Conservation (phyloP, 106 monocot genomes). For the Allium fistulosum region DNA sequence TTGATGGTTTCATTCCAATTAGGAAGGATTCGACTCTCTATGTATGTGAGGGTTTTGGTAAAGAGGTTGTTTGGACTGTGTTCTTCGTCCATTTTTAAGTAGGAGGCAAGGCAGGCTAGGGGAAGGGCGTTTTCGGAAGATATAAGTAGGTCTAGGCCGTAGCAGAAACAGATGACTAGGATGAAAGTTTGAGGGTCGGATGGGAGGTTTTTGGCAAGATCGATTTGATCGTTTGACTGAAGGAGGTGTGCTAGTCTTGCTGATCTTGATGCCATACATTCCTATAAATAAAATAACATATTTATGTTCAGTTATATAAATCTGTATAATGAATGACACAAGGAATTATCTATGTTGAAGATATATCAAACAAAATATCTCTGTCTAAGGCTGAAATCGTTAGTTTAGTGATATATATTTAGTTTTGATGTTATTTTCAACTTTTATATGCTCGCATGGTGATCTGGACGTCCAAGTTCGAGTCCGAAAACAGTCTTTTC, state of each 20-base stretch:
- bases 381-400: too few relatives aligned
- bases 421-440: too few relatives aligned
- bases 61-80: conserved; percentile 37
- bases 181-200: conserved; percentile 11
- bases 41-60: conserved; percentile 12
- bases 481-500: too few relatives aligned
- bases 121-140: conserved; percentile 18
- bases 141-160: conserved; percentile 15
- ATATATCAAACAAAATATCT: too few relatives aligned
- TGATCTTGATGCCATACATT: conserved; percentile 25
- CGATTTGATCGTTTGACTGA: background rate
- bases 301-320: too few relatives aligned
- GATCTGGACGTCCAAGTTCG: too few relatives aligned
- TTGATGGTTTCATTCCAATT: conserved; percentile 38
- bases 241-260: conserved; percentile 28
- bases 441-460: too few relatives aligned
- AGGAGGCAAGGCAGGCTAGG: conserved; percentile 23
- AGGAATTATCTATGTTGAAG: too few relatives aligned
- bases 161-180: conserved; percentile 27
- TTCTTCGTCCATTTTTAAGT: conserved; percentile 30
- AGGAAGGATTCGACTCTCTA: conserved; percentile 21
- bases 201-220: conserved; percentile 11
- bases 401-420: too few relatives aligned
- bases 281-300: conserved; percentile 6
- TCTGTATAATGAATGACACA: too few relatives aligned